A percentile compares a stretch with the other conserved stretches of the same genome.
phyloP scores from a whole-genome alignment of 352 stramenopile species.

The Globisporangium viniferum region DNA sequence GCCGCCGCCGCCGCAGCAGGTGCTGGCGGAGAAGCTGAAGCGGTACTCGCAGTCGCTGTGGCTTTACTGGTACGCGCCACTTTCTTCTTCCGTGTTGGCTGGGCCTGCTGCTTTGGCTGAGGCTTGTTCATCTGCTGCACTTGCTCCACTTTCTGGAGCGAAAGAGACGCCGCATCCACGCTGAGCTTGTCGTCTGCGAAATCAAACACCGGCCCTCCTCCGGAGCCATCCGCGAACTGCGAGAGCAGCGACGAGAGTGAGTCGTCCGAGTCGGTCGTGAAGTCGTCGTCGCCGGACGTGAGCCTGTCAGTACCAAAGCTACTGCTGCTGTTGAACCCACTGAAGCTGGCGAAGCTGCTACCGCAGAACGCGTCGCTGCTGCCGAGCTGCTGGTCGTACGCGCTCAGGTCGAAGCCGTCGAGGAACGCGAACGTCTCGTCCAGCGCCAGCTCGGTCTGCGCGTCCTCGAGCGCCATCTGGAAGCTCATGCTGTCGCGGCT shows the following conservation, averaged over 20 bases:
- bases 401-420: slow-evolving; percentile 6
- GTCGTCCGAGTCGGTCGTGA: slow-evolving; percentile 1
- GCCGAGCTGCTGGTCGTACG: background rate
- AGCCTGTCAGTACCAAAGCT: background rate
- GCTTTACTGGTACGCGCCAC: background rate
- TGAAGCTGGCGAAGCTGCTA: background rate
- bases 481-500: background rate
- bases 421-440: slow-evolving; percentile 10
- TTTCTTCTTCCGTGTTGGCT: background rate
- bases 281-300: background rate
- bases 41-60: background rate
- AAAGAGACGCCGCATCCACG: background rate
- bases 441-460: background rate
- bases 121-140: background rate
- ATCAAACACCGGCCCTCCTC: background rate
- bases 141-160: background rate
- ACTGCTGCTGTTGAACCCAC: background rate
- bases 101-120: background rate
- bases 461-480: background rate
- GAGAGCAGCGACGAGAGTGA: slow-evolving; percentile 9
- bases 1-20: no score
- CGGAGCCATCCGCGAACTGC: slow-evolving; percentile 2
- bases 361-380: background rate
- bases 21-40: background rate
- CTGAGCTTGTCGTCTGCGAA: background rate